Evolutionary conservation across 2,329 filamentous ascomycete species (phyloP).

Genomic region (Metarhizium anisopliae): DNA sequence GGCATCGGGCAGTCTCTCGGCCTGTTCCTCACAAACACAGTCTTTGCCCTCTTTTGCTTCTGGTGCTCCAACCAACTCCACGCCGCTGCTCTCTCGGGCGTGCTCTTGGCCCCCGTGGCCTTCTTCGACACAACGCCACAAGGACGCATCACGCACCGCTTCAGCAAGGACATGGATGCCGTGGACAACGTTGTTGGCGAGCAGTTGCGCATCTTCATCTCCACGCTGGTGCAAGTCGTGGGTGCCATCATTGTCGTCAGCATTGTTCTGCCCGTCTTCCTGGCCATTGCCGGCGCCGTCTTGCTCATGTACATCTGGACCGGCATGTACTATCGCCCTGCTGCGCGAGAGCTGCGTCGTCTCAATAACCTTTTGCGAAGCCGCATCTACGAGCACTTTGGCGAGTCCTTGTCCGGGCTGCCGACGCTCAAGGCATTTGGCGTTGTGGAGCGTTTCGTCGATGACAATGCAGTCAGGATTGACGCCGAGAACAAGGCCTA

Average conservation of each 20-base stretch:
- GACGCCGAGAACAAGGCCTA: slow-evolving; percentile 69
- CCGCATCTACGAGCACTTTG: slow-evolving; percentile 85
- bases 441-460: slow-evolving; percentile 74
- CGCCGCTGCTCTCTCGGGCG: slow-evolving; percentile 7
- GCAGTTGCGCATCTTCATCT: slow-evolving; percentile 38
- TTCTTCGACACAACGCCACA: slow-evolving; percentile 90
- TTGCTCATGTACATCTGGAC: slow-evolving; percentile 43
- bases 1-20: slow-evolving; percentile 45
- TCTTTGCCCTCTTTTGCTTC: slow-evolving; percentile 34
- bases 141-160: slow-evolving; percentile 86
- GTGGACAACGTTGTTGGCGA: slow-evolving; percentile 69
- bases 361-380: slow-evolving; percentile 80
- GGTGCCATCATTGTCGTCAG: slow-evolving; percentile 65
- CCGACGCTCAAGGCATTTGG: slow-evolving; percentile 87
- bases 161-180: slow-evolving; percentile 88
- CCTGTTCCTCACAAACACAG: slow-evolving; percentile 53
- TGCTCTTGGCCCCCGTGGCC: slow-evolving; percentile 27
- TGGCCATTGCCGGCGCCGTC: slow-evolving; percentile 72
- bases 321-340: slow-evolving; percentile 73
- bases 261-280: slow-evolving; percentile 69
- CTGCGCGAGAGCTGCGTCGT: slow-evolving; percentile 81
- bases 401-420: slow-evolving; percentile 79
- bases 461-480: slow-evolving; percentile 72
- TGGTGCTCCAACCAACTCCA: slow-evolving; percentile 37
- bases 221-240: slow-evolving; percentile 67